Evolutionary conservation across 768 basidiomycete genomes (phyloP), one percentile per base, ranked within the genome.

Genomic region (Inosperma sp.): DNA sequence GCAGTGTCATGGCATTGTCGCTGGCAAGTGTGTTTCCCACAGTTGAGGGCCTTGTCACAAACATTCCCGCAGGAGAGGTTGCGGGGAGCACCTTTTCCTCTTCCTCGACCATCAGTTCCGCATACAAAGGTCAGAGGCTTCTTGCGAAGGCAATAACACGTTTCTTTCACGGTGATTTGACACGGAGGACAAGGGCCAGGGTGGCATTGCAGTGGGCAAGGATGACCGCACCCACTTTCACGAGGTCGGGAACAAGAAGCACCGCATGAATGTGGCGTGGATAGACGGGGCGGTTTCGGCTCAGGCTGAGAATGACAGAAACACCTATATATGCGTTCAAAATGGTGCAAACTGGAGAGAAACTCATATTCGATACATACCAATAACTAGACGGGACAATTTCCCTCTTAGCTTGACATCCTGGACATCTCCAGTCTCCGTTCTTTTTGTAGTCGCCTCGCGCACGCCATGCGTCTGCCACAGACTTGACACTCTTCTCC

Each of bases 141-240:
- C 53, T 80, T 77, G 40, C 79, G 78, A n/a, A 74, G 73, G 56
- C 93, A 97, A 44, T 88, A 83, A 63, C 96, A 99, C 2, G 76
- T 71, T n/a, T 83, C 68, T 35, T 80, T 77, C 0, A 87, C 81
- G 5, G 86, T 88, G 9, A 95, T 78, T 54, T 82, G 80, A 62
- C 96, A 99, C 0, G 93, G 93, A 0, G 94, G 94, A 68, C 96
- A 99, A 0, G 95, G 96, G 0, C 95, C 96, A 0, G 96, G 95
- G 65, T 97, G 95, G 61, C 95, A 98, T 12, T 74, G 72, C 12
- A 93, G 63, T 0, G 93, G 81, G 64, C 94, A 98, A 0, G 90
- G 74, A 62, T 97, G 95, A 0, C 75, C 73, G 58, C 95, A 99
- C 5, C 71, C 71, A 23, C 71, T 68, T 30, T 72, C 67, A 2